Evolutionary conservation across 192 early-diverging fungal species (phyloP), one percentile per base, ranked within the genome.

Genomic region (Haplosporangium gracile): DNA sequence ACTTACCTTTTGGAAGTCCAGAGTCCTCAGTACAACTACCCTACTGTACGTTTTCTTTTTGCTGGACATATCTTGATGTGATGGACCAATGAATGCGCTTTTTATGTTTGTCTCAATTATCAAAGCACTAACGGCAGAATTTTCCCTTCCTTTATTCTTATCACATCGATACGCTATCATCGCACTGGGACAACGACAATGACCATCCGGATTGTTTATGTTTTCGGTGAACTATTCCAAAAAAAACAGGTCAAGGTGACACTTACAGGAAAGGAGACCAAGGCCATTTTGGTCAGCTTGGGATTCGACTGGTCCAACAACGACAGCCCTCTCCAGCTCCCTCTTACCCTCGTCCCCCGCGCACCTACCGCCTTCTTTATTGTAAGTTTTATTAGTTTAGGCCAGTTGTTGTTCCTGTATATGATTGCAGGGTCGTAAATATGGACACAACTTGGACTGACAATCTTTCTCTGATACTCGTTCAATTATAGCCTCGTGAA

Each of bases 1-100:
- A 91, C 85, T 24, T 93, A 93, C 78, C 74, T 91, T 18, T 82
- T 93, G 20, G 89, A 93, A 74, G 80, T 93, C 40, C 84, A 90
- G 75, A 90, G 84, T 45, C 82, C 89, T 69, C 89, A 92, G 24
- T 91, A 88, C 72, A 83, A 90, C 32, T 93, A 89, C 81, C 91
- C 92, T 38, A 89, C 84, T 72, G 92, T 93, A 90, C 38, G 73
- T 76, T 32, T 9, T 32, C 10, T 20, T 38, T 13, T 20, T 34
- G 24, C 16, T 32, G n/a, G 29, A n/a, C 40, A 20, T 5, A 1
- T 24, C 6, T 38, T 6, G 20, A 5, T 18, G 18, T 51, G 16
- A 2, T 20, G 49, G 49, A 22, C 5, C 4, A 51, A 18, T 51
- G 49, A 18, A 22, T 51, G 49, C 16, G 49, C 18, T 22, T 1